Evolutionary conservation across 1,139 yeast species (phyloP).

Genomic region (Taphrina sp.): DNA sequence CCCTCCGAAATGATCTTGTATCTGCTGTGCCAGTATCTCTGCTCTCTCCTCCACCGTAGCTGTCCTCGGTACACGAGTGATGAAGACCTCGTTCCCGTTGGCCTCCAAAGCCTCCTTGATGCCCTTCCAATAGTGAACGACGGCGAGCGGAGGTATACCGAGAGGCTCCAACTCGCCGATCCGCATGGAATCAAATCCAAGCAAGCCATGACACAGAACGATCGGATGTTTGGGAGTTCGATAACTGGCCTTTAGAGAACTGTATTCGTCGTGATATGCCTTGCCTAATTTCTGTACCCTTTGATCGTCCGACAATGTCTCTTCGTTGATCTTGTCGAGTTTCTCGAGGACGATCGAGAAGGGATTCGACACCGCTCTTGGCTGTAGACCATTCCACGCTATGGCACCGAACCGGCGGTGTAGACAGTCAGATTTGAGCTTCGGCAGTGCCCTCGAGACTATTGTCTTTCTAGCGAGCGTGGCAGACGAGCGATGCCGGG

Average conservation of each 20-base stretch:
- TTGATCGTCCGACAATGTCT: slow-evolving; percentile 20
- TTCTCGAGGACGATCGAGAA: too few relatives aligned
- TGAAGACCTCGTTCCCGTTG: slow-evolving; percentile 66
- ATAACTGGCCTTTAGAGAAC: slow-evolving; percentile 34
- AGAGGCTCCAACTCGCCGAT: slow-evolving; percentile 38
- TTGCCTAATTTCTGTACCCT: slow-evolving; percentile 30
- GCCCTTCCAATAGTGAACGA: slow-evolving; percentile 62
- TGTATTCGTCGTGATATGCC: slow-evolving; percentile 37
- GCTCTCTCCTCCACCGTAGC: slow-evolving; percentile 75
- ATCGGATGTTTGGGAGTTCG: slow-evolving; percentile 54
- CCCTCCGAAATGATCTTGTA: slow-evolving; percentile 48
- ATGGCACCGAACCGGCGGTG: too few relatives aligned
- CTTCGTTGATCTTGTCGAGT: slow-evolving; percentile 8
- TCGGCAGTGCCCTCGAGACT: too few relatives aligned
- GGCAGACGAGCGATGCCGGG: too few relatives aligned
- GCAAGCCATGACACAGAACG: slow-evolving; percentile 78
- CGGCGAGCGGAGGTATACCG: slow-evolving; percentile 49
- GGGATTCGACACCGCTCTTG: too few relatives aligned
- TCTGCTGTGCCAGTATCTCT: slow-evolving; percentile 53
- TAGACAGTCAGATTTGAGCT: too few relatives aligned
- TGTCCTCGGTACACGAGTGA: slow-evolving; percentile 79
- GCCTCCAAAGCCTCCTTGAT: slow-evolving; percentile 59
- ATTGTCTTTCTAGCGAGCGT: too few relatives aligned
- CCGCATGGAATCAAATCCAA: slow-evolving; percentile 64
- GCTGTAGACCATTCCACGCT: too few relatives aligned